These are phyloP conservation scores for Yamadazyma mexicana DNA, from an alignment of 1,139 yeast species.

Conservation along the genomic window DNA sequence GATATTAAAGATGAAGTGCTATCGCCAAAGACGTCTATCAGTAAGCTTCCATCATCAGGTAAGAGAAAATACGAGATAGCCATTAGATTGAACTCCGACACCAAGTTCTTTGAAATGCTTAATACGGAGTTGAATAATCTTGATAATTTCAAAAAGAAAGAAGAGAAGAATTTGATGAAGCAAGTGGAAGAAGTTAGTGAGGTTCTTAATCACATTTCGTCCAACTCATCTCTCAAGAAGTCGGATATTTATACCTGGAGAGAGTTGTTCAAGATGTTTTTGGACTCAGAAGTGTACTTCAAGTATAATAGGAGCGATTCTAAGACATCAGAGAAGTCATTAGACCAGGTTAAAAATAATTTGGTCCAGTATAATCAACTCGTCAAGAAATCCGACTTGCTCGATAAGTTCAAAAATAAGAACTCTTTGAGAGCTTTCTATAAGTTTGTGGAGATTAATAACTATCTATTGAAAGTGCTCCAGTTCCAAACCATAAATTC, in stretches of 20 bases:
- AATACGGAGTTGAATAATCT: slow-evolving; percentile 55
- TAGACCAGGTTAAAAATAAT: slow-evolving; percentile 39
- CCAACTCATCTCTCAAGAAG: slow-evolving; percentile 30
- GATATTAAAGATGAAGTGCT: slow-evolving; percentile 5
- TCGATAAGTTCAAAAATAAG: slow-evolving; percentile 49
- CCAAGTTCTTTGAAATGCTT: slow-evolving; percentile 58
- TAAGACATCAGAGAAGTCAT: slow-evolving; percentile 40
- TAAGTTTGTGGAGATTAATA: slow-evolving; percentile 53
- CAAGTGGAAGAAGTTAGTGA: slow-evolving; percentile 47
- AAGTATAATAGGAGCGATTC: slow-evolving; percentile 49
- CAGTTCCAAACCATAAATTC: slow-evolving; percentile 64
- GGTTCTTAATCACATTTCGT: slow-evolving; percentile 36
- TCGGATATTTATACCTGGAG: slow-evolving; percentile 73
- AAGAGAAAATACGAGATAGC: slow-evolving; percentile 28
- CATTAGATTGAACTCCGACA: slow-evolving; percentile 42
- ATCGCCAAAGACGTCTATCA: slow-evolving; percentile 10
- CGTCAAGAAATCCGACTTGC: slow-evolving; percentile 41
- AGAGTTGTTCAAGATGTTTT: slow-evolving; percentile 60
- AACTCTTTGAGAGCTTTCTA: slow-evolving; percentile 48
- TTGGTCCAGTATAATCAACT: slow-evolving; percentile 44
- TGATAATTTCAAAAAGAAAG: slow-evolving; percentile 44
- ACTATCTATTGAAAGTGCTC: slow-evolving; percentile 54
- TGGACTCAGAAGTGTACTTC: slow-evolving; percentile 67
- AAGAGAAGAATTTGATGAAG: slow-evolving; percentile 43
- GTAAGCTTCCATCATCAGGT: slow-evolving; percentile 6